phyloP scores from a whole-genome alignment of 805 yeast species.

The Grigorovia humatica region DNA sequence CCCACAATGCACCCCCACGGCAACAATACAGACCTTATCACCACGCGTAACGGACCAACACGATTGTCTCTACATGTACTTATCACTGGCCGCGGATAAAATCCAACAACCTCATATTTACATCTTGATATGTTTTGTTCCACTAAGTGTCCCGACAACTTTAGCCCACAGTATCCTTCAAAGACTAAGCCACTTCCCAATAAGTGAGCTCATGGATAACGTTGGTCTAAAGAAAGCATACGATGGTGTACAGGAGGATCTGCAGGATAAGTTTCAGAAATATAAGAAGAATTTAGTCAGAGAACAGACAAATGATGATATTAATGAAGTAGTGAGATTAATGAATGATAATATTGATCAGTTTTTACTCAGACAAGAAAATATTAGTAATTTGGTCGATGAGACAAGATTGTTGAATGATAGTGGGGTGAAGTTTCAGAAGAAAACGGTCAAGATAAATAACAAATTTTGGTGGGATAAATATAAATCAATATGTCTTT shows the following conservation, averaged over 20 bases:
- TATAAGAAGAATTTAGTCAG: background rate
- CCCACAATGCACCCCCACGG: background rate
- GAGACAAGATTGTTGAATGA: slow-evolving; percentile 67
- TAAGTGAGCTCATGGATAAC: slow-evolving; percentile 14
- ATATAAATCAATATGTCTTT: slow-evolving; percentile 19
- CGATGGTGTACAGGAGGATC: background rate
- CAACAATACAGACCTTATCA: background rate
- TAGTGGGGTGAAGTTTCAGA: slow-evolving; percentile 58
- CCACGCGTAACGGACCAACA: background rate
- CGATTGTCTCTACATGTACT: background rate
- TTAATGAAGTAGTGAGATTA: slow-evolving; percentile 25
- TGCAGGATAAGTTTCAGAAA: background rate
- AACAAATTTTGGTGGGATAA: slow-evolving; percentile 64
- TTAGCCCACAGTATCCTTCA: background rate
- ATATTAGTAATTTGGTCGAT: slow-evolving; percentile 59
- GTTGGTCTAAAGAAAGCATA: background rate
- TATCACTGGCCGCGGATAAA: background rate
- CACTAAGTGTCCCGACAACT: background rate
- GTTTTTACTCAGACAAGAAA: slow-evolving; percentile 68
- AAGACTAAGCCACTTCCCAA: slow-evolving; percentile 14
- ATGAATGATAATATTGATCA: slow-evolving; percentile 31
- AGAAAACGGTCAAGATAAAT: slow-evolving; percentile 52
- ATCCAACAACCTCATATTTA: background rate
- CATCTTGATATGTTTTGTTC: background rate
- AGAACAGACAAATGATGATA: slow-evolving; percentile 11